Evolutionary conservation across 108 stramenopile genomes (phyloP).

Genomic region (Cyclotella atomus): DNA sequence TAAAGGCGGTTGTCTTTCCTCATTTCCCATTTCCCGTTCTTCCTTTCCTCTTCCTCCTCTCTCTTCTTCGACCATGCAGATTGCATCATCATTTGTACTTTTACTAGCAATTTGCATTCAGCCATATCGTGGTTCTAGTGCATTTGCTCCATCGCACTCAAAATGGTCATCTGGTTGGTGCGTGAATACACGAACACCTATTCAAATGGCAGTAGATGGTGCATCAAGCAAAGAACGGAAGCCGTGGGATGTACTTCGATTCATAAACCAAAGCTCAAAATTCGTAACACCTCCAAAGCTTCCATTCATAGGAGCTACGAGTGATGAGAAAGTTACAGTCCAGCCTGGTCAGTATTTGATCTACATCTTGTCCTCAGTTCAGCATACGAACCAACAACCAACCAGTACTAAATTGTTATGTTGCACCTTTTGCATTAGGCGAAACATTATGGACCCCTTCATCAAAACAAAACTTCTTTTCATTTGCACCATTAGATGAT

Average conservation of each 20-base stretch:
- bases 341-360: conserved; percentile 14
- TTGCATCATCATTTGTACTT: no score
- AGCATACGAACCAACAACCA: neutral
- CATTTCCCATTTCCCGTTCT: no score
- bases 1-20: no score
- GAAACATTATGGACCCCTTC: conserved; percentile 61
- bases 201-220: neutral
- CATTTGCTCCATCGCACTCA: neutral
- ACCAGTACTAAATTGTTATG: conserved; percentile 6
- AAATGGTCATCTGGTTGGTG: neutral
- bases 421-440: conserved; percentile 27
- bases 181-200: neutral
- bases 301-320: conserved; percentile 36
- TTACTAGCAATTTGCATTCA: neutral
- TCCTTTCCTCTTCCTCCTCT: no score
- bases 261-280: conserved; percentile 74
- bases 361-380: neutral
- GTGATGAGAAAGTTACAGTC: conserved; percentile 15
- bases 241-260: conserved; percentile 75
- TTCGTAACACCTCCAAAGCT: conserved; percentile 57
- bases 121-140: neutral
- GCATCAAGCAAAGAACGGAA: conserved; percentile 13
- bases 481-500: conserved; percentile 76
- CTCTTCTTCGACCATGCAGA: no score
- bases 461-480: conserved; percentile 48